These are phyloP conservation scores for Aspergillus bombycis DNA, from an alignment of 2,329 filamentous ascomycete genomes.

Conservation along the genomic window DNA sequence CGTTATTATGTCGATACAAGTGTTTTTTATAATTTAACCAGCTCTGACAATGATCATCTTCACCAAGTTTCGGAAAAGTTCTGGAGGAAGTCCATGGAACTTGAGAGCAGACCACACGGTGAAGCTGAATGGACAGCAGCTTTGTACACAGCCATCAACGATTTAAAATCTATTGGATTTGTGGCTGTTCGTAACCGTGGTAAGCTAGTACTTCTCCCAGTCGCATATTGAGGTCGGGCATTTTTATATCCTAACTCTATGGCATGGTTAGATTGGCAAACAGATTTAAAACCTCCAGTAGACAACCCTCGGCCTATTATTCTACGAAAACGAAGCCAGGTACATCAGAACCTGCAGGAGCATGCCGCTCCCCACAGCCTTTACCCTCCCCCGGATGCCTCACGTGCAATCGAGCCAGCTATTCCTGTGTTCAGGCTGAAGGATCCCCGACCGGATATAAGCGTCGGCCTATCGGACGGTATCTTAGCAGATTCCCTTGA, in stretches of 20 bases:
- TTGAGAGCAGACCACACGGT: slow-evolving; percentile 4
- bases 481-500: background rate
- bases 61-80: background rate
- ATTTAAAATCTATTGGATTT: slow-evolving; percentile 1
- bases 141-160: slow-evolving; percentile 10
- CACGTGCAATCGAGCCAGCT: background rate
- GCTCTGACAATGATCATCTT: background rate
- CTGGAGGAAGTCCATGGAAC: slow-evolving; percentile 11
- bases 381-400: background rate
- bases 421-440: slow-evolving; percentile 1
- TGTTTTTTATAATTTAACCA: background rate
- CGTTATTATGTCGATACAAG: slow-evolving; percentile 2
- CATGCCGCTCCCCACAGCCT: background rate
- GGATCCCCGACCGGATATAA: slow-evolving; percentile 4
- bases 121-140: slow-evolving; percentile 12
- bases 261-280: slow-evolving; percentile 3
- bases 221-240: background rate
- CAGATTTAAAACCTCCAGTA: slow-evolving; percentile 12
- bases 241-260: background rate
- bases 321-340: slow-evolving; percentile 3
- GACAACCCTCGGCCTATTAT: slow-evolving; percentile 7
- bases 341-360: background rate
- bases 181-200: slow-evolving; percentile 5
- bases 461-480: slow-evolving; percentile 3
- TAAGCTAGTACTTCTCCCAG: background rate